A percentile compares a stretch with the other conserved stretches of the same genome.
These are phyloP conservation scores for Mucor velutinosus DNA, from an alignment of 371 early-diverging fungal species.

Conservation along the genomic window DNA sequence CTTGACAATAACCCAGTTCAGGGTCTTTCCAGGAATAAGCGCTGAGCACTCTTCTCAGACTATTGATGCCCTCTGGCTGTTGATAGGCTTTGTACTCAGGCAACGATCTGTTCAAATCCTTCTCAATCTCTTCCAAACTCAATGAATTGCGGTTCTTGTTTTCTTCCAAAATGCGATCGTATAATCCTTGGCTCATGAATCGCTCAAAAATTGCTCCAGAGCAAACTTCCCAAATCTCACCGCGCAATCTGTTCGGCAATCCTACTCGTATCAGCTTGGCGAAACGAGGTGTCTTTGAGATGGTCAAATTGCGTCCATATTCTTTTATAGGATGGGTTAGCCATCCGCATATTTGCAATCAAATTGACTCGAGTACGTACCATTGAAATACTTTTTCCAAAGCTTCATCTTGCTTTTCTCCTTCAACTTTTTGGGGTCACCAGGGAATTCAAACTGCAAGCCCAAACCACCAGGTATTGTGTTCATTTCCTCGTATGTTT, in stretches of 20 bases:
- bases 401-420: constrained; percentile 78
- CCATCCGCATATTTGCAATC: neutral
- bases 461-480: constrained; percentile 73
- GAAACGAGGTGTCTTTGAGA: constrained; percentile 81
- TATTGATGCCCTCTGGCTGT: constrained; percentile 86
- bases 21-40: constrained; percentile 87
- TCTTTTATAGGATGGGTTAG: constrained; percentile 40
- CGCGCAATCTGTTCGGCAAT: constrained; percentile 87
- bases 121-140: constrained; percentile 95
- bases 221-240: constrained; percentile 96
- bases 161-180: constrained; percentile 73
- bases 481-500: constrained; percentile 47
- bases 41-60: constrained; percentile 86
- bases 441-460: constrained; percentile 82
- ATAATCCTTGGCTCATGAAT: constrained; percentile 84
- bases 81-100: constrained; percentile 96
- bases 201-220: constrained; percentile 89
- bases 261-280: constrained; percentile 92
- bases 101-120: constrained; percentile 90
- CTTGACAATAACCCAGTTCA: constrained; percentile 97
- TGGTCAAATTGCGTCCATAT: constrained; percentile 89
- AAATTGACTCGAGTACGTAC: constrained; percentile 28
- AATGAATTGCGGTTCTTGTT: constrained; percentile 67
- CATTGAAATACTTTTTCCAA: constrained; percentile 75
- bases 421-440: constrained; percentile 70